Evolutionary conservation across 306 rosid species (phyloP).

Genomic region (Quercus engelmannii): DNA sequence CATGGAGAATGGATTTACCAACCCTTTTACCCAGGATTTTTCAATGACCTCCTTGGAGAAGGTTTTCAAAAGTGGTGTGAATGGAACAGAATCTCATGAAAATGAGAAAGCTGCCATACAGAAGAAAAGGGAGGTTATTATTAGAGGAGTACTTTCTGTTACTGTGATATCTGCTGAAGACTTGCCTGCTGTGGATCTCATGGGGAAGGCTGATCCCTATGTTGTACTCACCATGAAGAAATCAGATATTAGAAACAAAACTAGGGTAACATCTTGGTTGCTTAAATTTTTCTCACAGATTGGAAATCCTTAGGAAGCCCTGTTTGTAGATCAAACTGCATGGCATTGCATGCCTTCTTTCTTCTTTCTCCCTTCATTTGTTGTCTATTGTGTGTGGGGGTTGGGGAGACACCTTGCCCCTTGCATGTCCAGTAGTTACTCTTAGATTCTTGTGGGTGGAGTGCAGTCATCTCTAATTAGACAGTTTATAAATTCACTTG

Average conservation of each 20-base stretch:
- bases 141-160: slow-evolving; percentile 86
- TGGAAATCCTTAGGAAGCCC: slow-evolving; percentile 12
- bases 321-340: background rate
- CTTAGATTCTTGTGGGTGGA: slow-evolving; percentile 2
- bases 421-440: background rate
- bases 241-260: slow-evolving; percentile 72
- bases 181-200: slow-evolving; percentile 77
- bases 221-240: slow-evolving; percentile 81
- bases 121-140: slow-evolving; percentile 75
- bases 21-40: slow-evolving; percentile 63
- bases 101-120: slow-evolving; percentile 53
- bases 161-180: slow-evolving; percentile 92
- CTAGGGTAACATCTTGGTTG: slow-evolving; percentile 61
- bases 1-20: slow-evolving; percentile 64
- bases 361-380: background rate
- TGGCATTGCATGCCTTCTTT: background rate
- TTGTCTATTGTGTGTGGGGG: background rate
- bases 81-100: slow-evolving; percentile 63
- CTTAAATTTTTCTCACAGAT: background rate
- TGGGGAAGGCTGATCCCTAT: slow-evolving; percentile 95
- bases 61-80: slow-evolving; percentile 58
- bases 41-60: slow-evolving; percentile 87
- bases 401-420: background rate
- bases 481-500: slow-evolving; percentile 8
- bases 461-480: slow-evolving; percentile 2